Evolutionary conservation across 2,329 filamentous ascomycete genomes (phyloP).

Genomic region (Pseudocercospora pini-densiflorae): DNA sequence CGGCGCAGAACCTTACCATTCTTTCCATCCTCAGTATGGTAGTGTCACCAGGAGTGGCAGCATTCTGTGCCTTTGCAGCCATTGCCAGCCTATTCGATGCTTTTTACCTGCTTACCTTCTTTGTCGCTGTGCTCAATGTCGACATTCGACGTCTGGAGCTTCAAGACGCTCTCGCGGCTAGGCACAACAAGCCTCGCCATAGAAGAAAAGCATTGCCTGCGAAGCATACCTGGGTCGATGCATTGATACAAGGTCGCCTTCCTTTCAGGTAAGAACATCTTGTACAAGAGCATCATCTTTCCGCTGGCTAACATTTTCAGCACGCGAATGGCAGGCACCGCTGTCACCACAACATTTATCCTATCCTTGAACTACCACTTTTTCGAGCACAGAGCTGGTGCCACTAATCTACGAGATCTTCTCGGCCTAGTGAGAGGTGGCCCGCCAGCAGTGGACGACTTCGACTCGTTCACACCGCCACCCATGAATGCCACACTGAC

Average conservation of each 20-base stretch:
- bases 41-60: constrained; percentile 71
- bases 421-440: constrained; percentile 33
- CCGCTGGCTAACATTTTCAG: constrained; percentile 43
- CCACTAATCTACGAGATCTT: constrained; percentile 37
- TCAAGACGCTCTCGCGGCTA: constrained; percentile 66
- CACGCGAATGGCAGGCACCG: constrained; percentile 74
- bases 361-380: constrained; percentile 79
- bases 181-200: constrained; percentile 35
- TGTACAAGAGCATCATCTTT: neutral
- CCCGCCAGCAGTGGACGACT: constrained; percentile 25
- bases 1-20: constrained; percentile 70
- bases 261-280: constrained; percentile 49
- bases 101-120: constrained; percentile 79
- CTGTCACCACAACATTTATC: constrained; percentile 73
- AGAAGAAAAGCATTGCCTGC: constrained; percentile 31
- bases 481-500: constrained; percentile 75
- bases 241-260: constrained; percentile 66
- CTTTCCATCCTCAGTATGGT: constrained; percentile 68
- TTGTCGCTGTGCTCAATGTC: constrained; percentile 77
- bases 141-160: constrained; percentile 78
- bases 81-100: constrained; percentile 78
- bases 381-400: constrained; percentile 62
- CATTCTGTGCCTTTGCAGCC: constrained; percentile 76
- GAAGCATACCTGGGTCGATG: constrained; percentile 62
- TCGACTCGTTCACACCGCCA: constrained; percentile 49